A percentile compares a stretch with the other conserved stretches of the same genome.
Conservation (phyloP, 2,329 filamentous ascomycete genomes). For the Phaeoacremonium minimum region DNA sequence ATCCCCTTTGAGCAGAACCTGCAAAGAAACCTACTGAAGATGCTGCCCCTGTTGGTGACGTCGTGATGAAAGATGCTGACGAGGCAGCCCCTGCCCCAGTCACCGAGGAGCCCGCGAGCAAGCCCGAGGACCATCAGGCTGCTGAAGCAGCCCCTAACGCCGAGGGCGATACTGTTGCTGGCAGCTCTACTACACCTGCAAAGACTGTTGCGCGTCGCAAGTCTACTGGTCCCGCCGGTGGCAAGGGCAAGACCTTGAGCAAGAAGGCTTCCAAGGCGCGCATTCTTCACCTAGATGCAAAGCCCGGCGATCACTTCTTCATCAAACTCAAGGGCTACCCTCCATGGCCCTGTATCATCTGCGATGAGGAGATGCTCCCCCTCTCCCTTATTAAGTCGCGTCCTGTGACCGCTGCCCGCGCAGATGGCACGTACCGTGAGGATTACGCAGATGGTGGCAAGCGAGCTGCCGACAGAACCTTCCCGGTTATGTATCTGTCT, state of each 20-base stretch:
- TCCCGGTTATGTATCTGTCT: conserved; percentile 89
- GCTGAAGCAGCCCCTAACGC: conserved; percentile 16
- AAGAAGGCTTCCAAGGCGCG: conserved; percentile 78
- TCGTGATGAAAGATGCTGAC: conserved; percentile 70
- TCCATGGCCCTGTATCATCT: conserved; percentile 90
- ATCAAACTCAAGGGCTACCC: conserved; percentile 93
- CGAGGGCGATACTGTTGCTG: conserved; percentile 24
- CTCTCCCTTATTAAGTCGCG: conserved; percentile 69
- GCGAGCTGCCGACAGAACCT: conserved; percentile 78
- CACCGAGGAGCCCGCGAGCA: conserved; percentile 26
- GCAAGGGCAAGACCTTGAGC: conserved; percentile 76
- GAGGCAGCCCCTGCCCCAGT: conserved; percentile 37
- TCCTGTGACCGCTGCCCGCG: conserved; percentile 76
- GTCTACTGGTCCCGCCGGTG: conserved; percentile 60
- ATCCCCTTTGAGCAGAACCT: conserved; percentile 19
- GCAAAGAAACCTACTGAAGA: conserved; percentile 23
- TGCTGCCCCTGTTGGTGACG: conserved; percentile 32
- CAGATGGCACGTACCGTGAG: conserved; percentile 82
- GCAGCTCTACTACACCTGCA: conserved; percentile 24
- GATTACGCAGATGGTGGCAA: conserved; percentile 86
- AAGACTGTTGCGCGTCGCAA: conserved; percentile 64
- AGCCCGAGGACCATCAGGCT: conserved; percentile 16
- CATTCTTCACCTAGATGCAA: conserved; percentile 69
- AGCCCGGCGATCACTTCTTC: conserved; percentile 89
- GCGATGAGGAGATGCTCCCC: conserved; percentile 92